A percentile compares a stretch with the other conserved stretches of the same genome.
Conservation (phyloP, 331 rosid genomes). For the Stylosanthes scabra region DNA sequence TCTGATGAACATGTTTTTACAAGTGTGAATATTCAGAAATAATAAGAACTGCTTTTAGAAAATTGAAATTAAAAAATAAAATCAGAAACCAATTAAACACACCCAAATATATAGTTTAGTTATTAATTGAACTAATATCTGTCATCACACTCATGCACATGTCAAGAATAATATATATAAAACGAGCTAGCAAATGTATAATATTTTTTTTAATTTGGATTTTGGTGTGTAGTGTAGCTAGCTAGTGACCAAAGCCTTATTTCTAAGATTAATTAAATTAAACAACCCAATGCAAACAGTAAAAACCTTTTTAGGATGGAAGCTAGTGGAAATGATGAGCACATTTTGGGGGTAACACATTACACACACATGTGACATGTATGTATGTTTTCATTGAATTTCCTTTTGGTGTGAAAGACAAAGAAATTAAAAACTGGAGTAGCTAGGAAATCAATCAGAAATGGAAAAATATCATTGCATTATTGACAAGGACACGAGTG, state of each 20-base stretch:
- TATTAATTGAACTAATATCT: slow-evolving; percentile 31
- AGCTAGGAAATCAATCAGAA: slow-evolving; percentile 19
- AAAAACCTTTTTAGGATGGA: slow-evolving; percentile 10
- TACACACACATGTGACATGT: slow-evolving; percentile 4
- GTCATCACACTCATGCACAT: slow-evolving; percentile 42
- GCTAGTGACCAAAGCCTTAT: slow-evolving; percentile 21
- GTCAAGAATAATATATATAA: slow-evolving; percentile 20
- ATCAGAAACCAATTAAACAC: no score
- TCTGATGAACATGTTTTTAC: no score
- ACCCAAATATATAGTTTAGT: no score
- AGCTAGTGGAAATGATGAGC: slow-evolving; percentile 32
- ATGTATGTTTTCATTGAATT: neutral
- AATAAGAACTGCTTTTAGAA: no score
- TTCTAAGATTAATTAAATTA: slow-evolving; percentile 15
- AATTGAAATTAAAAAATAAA: no score
- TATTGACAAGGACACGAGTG: slow-evolving; percentile 40
- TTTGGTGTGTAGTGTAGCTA: slow-evolving; percentile 21
- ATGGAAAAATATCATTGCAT: slow-evolving; percentile 17
- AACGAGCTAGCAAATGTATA: no score
- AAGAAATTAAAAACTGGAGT: slow-evolving; percentile 33
- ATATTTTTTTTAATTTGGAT: slow-evolving; percentile 19
- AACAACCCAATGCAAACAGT: slow-evolving; percentile 25
- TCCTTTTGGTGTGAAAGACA: no score
- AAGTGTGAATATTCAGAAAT: no score
- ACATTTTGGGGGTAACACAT: slow-evolving; percentile 48